A percentile compares a stretch with the other conserved stretches of the same genome.
Conservation (phyloP, 2,329 filamentous ascomycete species). For the Berkeleyomyces rouxiae region DNA sequence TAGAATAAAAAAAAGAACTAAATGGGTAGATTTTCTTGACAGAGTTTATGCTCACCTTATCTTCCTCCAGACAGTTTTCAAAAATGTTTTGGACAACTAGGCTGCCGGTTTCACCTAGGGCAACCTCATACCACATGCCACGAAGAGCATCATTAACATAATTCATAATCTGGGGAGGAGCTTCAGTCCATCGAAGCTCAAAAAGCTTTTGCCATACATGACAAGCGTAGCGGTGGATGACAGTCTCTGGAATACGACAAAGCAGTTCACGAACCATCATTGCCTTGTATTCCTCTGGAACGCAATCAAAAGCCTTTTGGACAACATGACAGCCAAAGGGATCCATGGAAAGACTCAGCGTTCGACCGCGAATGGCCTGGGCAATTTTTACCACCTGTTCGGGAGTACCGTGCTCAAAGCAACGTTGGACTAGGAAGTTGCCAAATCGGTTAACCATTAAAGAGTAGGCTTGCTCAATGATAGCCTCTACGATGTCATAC, state of each 20-base stretch:
- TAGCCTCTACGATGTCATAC: constrained; percentile 90
- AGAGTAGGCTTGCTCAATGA: constrained; percentile 84
- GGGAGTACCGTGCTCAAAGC: constrained; percentile 92
- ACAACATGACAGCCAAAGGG: constrained; percentile 96
- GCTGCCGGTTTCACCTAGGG: constrained; percentile 90
- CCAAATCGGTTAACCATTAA: constrained; percentile 98
- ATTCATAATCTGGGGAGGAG: constrained; percentile 94
- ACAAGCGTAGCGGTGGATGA: constrained; percentile 95
- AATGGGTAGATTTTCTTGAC: neutral
- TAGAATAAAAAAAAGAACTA: constrained; percentile 10
- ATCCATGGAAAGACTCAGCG: constrained; percentile 90
- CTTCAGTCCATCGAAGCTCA: constrained; percentile 86
- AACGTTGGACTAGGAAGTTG: constrained; percentile 95
- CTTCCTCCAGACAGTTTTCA: constrained; percentile 95
- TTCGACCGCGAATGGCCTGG: constrained; percentile 84
- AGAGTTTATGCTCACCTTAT: constrained; percentile 51
- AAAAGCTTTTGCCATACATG: constrained; percentile 99
- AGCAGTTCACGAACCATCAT: constrained; percentile 98
- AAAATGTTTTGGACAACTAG: constrained; percentile 99
- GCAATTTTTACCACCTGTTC: constrained; percentile 93
- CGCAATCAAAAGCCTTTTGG: constrained; percentile 95
- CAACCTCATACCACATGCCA: constrained; percentile 98
- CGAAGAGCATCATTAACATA: constrained; percentile 89
- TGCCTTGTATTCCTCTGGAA: constrained; percentile 93
- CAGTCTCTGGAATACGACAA: constrained; percentile 87